phyloP scores from a whole-genome alignment of 805 yeast genomes.

The Candida coquimbonensis region DNA sequence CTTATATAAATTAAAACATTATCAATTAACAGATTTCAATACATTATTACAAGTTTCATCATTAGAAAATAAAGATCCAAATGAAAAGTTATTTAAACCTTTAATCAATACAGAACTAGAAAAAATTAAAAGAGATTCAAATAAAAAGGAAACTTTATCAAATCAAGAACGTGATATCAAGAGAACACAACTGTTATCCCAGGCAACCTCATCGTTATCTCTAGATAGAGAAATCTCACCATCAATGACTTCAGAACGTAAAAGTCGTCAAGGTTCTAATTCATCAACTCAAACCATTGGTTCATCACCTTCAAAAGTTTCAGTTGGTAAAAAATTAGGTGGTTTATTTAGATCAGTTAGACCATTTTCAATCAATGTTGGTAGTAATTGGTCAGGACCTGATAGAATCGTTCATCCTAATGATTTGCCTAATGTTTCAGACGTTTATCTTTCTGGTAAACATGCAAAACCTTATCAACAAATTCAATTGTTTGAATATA shows the following conservation, averaged over 20 bases:
- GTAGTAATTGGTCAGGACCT: slow-evolving; percentile 29
- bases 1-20: slow-evolving; percentile 34
- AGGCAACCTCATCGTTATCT: slow-evolving; percentile 19
- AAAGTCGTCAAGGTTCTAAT: slow-evolving; percentile 11
- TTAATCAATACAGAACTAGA: slow-evolving; percentile 44
- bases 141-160: slow-evolving; percentile 34
- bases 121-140: slow-evolving; percentile 45
- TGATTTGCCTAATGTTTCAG: slow-evolving; percentile 53
- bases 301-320: slow-evolving; percentile 15
- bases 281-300: slow-evolving; percentile 5
- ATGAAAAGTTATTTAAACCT: slow-evolving; percentile 36
- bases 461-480: slow-evolving; percentile 42
- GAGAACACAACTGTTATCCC: slow-evolving; percentile 26
- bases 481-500: slow-evolving; percentile 37
- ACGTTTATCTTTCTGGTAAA: slow-evolving; percentile 30
- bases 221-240: slow-evolving; percentile 8
- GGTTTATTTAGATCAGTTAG: slow-evolving; percentile 52
- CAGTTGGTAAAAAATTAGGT: slow-evolving; percentile 42
- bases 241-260: slow-evolving; percentile 15
- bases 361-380: slow-evolving; percentile 51
- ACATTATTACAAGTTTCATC: slow-evolving; percentile 35
- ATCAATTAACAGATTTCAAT: slow-evolving; percentile 28
- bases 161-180: slow-evolving; percentile 30
- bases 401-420: slow-evolving; percentile 42
- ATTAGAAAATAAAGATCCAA: slow-evolving; percentile 34